These are phyloP conservation scores for Talaromyces sp. DNA, from an alignment of 2,329 filamentous ascomycete genomes.

Conservation along the genomic window DNA sequence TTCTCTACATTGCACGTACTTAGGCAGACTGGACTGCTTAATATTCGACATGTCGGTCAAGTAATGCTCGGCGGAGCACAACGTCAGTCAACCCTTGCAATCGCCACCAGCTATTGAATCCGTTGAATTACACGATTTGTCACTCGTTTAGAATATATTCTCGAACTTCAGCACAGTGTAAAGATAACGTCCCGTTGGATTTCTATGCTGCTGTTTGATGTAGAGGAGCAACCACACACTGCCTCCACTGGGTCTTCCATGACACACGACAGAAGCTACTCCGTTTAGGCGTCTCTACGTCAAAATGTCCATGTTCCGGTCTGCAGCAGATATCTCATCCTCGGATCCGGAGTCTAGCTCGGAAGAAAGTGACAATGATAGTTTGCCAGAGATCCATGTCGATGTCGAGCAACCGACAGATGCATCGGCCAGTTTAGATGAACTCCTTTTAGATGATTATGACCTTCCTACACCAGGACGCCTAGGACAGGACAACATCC, in stretches of 20 bases:
- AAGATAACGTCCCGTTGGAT: background rate
- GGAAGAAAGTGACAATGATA: slow-evolving; percentile 21
- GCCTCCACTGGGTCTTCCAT: background rate
- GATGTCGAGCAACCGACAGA: slow-evolving; percentile 1
- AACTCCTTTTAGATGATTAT: slow-evolving; percentile 16
- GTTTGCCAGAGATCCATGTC: background rate
- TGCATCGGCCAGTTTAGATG: slow-evolving; percentile 6
- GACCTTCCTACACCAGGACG: slow-evolving; percentile 22
- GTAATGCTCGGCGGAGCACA: slow-evolving; percentile 7
- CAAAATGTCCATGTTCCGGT: slow-evolving; percentile 41
- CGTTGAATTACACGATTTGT: background rate
- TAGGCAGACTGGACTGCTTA: background rate
- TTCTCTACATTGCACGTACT: background rate
- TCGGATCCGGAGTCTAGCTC: slow-evolving; percentile 34
- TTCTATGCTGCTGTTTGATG: background rate
- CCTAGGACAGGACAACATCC: slow-evolving; percentile 19
- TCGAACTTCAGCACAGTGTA: background rate
- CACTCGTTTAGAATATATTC: background rate
- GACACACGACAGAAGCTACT: slow-evolving; percentile 4
- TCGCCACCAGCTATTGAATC: background rate
- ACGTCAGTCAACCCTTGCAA: background rate
- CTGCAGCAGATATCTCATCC: slow-evolving; percentile 37
- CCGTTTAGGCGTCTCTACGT: slow-evolving; percentile 2
- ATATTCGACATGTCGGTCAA: background rate
- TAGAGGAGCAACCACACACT: background rate